Percentiles rank a stretch among this genome's conserved stretches.
Conservation (phyloP, 805 yeast species). For the Torulaspora microellipsoides region DNA sequence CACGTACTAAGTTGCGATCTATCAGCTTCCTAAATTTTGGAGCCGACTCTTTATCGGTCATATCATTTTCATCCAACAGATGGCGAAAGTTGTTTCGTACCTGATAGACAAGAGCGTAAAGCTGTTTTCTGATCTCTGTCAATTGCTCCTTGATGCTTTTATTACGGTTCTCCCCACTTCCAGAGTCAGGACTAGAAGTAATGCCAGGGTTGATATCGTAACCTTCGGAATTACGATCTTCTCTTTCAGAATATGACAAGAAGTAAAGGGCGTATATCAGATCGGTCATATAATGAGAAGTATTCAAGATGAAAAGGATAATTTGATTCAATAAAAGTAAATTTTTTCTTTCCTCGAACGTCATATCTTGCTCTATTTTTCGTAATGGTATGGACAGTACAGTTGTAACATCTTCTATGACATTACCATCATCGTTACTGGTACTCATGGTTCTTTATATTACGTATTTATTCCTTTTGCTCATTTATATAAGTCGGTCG, state of each 20-base stretch:
- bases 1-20: slow-evolving; percentile 14
- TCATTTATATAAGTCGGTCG: too few relatives aligned
- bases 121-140: slow-evolving; percentile 12
- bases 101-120: slow-evolving; percentile 12
- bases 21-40: slow-evolving; percentile 14
- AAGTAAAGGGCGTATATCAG: slow-evolving; percentile 21
- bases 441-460: too few relatives aligned
- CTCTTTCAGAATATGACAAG: slow-evolving; percentile 12
- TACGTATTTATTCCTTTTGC: too few relatives aligned
- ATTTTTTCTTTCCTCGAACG: slow-evolving; percentile 14
- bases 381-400: slow-evolving; percentile 3
- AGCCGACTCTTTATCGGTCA: slow-evolving; percentile 12
- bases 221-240: not conserved
- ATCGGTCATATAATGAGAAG: slow-evolving; percentile 26
- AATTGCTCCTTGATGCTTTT: slow-evolving; percentile 9
- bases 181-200: not conserved
- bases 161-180: slow-evolving; percentile 2
- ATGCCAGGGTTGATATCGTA: not conserved
- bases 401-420: not conserved
- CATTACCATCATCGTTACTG: not conserved
- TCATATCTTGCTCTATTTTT: slow-evolving; percentile 5
- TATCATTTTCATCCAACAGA: slow-evolving; percentile 12
- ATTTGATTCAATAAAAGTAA: slow-evolving; percentile 17
- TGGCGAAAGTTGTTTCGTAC: slow-evolving; percentile 13
- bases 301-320: slow-evolving; percentile 18